Evolutionary conservation across 108 stramenopile genomes (phyloP).

Genomic region (Parietichytrium sp.): DNA sequence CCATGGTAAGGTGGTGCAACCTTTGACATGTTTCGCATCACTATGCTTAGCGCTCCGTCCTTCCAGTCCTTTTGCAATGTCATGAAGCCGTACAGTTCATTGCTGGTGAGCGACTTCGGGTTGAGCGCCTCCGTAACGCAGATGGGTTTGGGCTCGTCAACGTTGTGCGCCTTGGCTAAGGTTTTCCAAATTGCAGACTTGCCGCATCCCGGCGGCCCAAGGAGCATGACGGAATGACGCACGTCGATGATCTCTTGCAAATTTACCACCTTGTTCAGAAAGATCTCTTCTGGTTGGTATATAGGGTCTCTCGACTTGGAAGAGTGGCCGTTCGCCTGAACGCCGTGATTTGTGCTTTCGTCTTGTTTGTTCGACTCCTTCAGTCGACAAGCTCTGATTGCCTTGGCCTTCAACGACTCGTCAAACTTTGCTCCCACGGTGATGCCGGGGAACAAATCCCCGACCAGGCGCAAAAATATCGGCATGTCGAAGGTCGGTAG

Average conservation of each 20-base stretch:
- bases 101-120: conserved; percentile 64
- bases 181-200: conserved; percentile 57
- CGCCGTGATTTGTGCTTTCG: not conserved
- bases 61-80: conserved; percentile 62
- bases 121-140: conserved; percentile 52
- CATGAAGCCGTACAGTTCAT: conserved; percentile 67
- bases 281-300: conserved; percentile 58
- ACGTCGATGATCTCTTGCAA: conserved; percentile 53
- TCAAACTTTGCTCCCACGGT: conserved; percentile 56
- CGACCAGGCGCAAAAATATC: conserved; percentile 60
- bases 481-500: conserved; percentile 55
- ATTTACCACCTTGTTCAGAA: conserved; percentile 58
- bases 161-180: conserved; percentile 50
- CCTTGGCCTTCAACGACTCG: conserved; percentile 41
- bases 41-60: conserved; percentile 56
- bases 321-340: not conserved
- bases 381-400: not conserved
- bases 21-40: conserved; percentile 58
- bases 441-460: conserved; percentile 60
- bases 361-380: conserved; percentile 33
- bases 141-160: conserved; percentile 52
- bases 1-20: conserved; percentile 48
- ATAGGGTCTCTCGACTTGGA: conserved; percentile 47
- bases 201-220: conserved; percentile 58
- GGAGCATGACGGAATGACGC: conserved; percentile 55